These are phyloP conservation scores for Penicillium paxilli DNA, from an alignment of 495 filamentous ascomycete species.

Conservation along the genomic window DNA sequence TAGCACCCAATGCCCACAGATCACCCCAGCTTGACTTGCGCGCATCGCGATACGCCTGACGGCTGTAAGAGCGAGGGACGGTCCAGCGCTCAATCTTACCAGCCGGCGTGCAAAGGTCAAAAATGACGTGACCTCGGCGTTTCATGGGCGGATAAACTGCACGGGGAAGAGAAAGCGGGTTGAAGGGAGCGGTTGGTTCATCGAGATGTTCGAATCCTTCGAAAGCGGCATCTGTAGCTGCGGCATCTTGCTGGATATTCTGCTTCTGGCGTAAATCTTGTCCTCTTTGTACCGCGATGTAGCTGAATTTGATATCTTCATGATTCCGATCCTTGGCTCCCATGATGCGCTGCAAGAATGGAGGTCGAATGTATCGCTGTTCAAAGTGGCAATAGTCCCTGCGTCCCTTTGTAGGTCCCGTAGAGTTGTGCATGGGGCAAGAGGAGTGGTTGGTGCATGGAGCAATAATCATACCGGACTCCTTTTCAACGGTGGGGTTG, in stretches of 20 bases:
- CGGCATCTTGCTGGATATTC: conserved; percentile 39
- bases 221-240: conserved; percentile 51
- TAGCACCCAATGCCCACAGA: conserved; percentile 92
- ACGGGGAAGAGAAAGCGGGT: conserved; percentile 74
- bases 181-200: conserved; percentile 27
- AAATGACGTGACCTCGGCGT: conserved; percentile 77
- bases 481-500: conserved; percentile 50
- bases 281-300: conserved; percentile 83
- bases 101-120: conserved; percentile 87
- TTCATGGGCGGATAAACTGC: conserved; percentile 80
- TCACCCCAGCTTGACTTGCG: conserved; percentile 91
- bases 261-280: conserved; percentile 47
- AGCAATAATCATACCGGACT: conserved; percentile 88
- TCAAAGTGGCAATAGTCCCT: conserved; percentile 90
- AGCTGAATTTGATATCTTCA: conserved; percentile 88
- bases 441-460: conserved; percentile 89
- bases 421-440: conserved; percentile 82
- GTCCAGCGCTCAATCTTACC: conserved; percentile 94
- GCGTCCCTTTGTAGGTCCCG: conserved; percentile 67
- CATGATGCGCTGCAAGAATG: conserved; percentile 77
- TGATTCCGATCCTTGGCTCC: conserved; percentile 72
- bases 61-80: conserved; percentile 77
- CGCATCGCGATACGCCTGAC: conserved; percentile 83
- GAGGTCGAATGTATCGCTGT: conserved; percentile 83
- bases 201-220: conserved; percentile 44